phyloP scores from a whole-genome alignment of 2,329 filamentous ascomycete species.

The Hymenoscyphus infarciens region DNA sequence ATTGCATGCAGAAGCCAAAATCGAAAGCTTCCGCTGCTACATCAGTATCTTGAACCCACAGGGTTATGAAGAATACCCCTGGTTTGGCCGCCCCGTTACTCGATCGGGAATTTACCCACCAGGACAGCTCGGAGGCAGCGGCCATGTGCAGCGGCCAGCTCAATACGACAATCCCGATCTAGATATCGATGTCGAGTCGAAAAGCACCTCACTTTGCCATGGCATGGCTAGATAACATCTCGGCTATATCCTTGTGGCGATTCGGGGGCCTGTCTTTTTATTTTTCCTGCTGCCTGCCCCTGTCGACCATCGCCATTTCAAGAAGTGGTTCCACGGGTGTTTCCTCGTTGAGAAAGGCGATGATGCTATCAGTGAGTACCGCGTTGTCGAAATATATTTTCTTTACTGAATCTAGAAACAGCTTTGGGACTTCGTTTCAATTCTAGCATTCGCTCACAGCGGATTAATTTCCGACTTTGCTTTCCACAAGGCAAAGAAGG shows the following conservation, averaged over 20 bases:
- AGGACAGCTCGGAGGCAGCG: not conserved
- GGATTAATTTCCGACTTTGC: too few species aligned
- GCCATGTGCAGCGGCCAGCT: not conserved
- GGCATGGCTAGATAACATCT: not conserved
- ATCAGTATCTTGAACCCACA: slow-evolving; percentile 1
- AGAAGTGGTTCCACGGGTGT: too few species aligned
- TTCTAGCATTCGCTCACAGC: too few species aligned
- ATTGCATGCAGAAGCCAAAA: not conserved
- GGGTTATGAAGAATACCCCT: not conserved
- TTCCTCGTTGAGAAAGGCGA: too few species aligned
- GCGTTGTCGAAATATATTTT: too few species aligned
- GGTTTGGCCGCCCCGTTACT: not conserved
- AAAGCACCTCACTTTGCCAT: slow-evolving; percentile 1
- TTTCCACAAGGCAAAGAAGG: too few species aligned
- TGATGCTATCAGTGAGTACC: too few species aligned
- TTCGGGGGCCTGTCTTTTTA: not conserved
- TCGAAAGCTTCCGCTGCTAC: not conserved
- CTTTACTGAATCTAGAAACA: too few species aligned
- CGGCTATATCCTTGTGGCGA: not conserved
- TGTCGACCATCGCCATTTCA: too few species aligned
- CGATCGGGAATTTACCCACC: not conserved
- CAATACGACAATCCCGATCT: not conserved
- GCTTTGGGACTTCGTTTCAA: too few species aligned
- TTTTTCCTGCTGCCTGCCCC: too few species aligned
- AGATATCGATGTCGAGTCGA: not conserved